Evolutionary conservation across 2,329 filamentous ascomycete species (phyloP).

Genomic region (Fusarium xyrophilum): DNA sequence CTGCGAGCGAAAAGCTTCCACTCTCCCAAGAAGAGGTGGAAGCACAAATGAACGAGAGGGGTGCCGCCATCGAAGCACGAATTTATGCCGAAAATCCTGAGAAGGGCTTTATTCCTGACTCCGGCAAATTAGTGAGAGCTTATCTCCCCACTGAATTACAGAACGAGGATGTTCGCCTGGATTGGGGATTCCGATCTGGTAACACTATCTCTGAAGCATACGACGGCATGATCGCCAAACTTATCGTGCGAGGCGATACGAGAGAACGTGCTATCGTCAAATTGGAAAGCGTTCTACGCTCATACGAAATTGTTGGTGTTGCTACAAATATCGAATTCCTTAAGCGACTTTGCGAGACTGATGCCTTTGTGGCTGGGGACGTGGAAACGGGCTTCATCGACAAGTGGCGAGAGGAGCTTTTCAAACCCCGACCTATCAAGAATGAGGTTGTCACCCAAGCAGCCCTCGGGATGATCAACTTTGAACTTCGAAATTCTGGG

Average conservation of each 20-base stretch:
- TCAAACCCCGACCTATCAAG: slow-evolving; percentile 65
- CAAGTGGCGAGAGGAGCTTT: slow-evolving; percentile 82
- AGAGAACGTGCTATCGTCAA: slow-evolving; percentile 84
- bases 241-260: slow-evolving; percentile 85
- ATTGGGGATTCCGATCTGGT: slow-evolving; percentile 89
- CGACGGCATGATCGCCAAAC: slow-evolving; percentile 98
- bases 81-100: slow-evolving; percentile 97
- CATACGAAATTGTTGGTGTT: slow-evolving; percentile 91
- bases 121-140: slow-evolving; percentile 84
- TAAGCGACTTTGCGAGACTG: slow-evolving; percentile 82
- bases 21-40: slow-evolving; percentile 71
- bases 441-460: slow-evolving; percentile 86
- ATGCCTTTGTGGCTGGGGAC: slow-evolving; percentile 82
- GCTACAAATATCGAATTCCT: slow-evolving; percentile 97
- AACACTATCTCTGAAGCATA: slow-evolving; percentile 94
- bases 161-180: slow-evolving; percentile 78
- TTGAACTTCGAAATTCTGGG: slow-evolving; percentile 50
- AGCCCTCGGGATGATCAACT: slow-evolving; percentile 74
- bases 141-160: slow-evolving; percentile 69
- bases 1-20: slow-evolving; percentile 63
- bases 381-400: slow-evolving; percentile 98
- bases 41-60: slow-evolving; percentile 73
- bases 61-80: slow-evolving; percentile 91
- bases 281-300: slow-evolving; percentile 77
- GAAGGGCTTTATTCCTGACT: slow-evolving; percentile 92